These are phyloP conservation scores for Podospora tetraspora DNA, from an alignment of 495 filamentous ascomycete species.

Conservation along the genomic window DNA sequence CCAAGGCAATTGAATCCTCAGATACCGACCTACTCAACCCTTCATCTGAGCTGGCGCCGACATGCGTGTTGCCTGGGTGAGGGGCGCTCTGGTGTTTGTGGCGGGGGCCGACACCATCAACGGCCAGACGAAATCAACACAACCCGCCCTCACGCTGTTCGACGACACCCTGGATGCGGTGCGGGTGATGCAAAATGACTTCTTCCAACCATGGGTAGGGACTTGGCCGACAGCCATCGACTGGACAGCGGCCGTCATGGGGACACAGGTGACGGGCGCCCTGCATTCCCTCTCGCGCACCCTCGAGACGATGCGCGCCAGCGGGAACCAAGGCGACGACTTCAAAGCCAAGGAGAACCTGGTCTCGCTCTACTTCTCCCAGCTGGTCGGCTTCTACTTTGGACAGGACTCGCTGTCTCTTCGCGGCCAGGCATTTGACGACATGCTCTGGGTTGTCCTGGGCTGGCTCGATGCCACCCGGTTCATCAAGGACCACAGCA, in stretches of 20 bases:
- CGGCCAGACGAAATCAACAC: background rate
- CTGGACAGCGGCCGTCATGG: conserved; percentile 88
- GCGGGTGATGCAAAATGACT: conserved; percentile 67
- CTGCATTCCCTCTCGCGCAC: conserved; percentile 56
- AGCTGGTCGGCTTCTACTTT: conserved; percentile 73
- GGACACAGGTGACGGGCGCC: conserved; percentile 69
- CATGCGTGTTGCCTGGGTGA: conserved; percentile 5
- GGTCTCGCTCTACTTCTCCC: conserved; percentile 76
- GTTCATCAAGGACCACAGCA: conserved; percentile 59
- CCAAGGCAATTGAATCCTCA: background rate
- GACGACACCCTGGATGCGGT: conserved; percentile 54
- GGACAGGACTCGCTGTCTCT: conserved; percentile 76
- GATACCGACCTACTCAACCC: background rate
- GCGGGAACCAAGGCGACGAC: conserved; percentile 23
- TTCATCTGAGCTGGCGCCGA: background rate
- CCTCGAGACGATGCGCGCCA: conserved; percentile 20
- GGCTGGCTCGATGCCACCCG: conserved; percentile 83
- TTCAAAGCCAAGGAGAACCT: conserved; percentile 59
- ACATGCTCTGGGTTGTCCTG: conserved; percentile 95
- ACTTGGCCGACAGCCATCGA: conserved; percentile 86
- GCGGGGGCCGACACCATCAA: background rate
- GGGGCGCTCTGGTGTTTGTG: background rate
- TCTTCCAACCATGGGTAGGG: conserved; percentile 71
- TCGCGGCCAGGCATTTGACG: conserved; percentile 80
- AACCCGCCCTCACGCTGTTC: conserved; percentile 27